A percentile compares a stretch with the other conserved stretches of the same genome.
Evolutionary conservation across 2,329 filamentous ascomycete species (phyloP).

Genomic region (Penicillium thymicola): DNA sequence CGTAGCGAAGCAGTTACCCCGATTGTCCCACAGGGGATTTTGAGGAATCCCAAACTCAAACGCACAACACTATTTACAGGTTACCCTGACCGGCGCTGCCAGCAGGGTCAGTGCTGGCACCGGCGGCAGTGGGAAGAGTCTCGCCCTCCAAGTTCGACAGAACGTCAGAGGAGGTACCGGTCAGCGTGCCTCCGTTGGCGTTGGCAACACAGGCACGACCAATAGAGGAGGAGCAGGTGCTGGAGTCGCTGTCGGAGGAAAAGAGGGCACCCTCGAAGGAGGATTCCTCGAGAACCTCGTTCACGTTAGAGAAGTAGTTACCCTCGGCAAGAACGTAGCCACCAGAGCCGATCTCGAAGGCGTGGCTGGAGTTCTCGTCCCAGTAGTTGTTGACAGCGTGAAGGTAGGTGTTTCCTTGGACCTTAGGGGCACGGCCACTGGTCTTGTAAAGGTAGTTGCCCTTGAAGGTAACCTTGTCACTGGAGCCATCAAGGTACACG

Average conservation of each 20-base stretch:
- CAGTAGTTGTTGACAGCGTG: slow-evolving; percentile 12
- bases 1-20: background rate
- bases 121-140: background rate
- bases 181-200: background rate
- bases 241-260: background rate
- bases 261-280: background rate
- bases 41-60: background rate
- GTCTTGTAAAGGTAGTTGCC: slow-evolving; percentile 13
- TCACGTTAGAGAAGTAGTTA: slow-evolving; percentile 4
- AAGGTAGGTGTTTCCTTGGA: slow-evolving; percentile 5
- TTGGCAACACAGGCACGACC: slow-evolving; percentile 6
- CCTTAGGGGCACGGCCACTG: slow-evolving; percentile 5
- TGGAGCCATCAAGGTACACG: slow-evolving; percentile 6
- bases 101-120: background rate
- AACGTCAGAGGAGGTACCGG: background rate
- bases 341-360: slow-evolving; percentile 4
- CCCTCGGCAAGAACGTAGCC: slow-evolving; percentile 1
- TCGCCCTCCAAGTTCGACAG: background rate
- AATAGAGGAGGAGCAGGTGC: background rate
- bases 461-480: slow-evolving; percentile 10
- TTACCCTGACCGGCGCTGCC: slow-evolving; percentile 7
- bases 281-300: background rate
- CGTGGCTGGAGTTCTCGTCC: slow-evolving; percentile 2
- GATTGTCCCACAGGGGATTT: background rate
- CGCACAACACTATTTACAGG: background rate